Percentiles rank a stretch among this genome's conserved stretches.
Evolutionary conservation across 495 filamentous ascomycete species (phyloP).

Genomic region (Bryoglossum gracile): DNA sequence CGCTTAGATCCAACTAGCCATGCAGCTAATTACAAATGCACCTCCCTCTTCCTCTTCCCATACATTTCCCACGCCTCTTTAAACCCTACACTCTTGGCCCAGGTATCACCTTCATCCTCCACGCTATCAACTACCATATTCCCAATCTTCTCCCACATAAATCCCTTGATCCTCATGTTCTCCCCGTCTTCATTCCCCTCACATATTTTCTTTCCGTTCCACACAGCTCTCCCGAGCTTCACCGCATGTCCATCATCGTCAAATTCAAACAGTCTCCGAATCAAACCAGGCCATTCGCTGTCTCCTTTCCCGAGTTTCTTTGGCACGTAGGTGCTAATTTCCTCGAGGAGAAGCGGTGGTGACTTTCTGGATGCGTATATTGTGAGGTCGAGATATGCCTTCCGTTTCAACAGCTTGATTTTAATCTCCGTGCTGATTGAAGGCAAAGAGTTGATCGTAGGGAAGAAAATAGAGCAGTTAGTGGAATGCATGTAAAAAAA

Average conservation of each 20-base stretch:
- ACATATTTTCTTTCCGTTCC: slow-evolving; percentile 46
- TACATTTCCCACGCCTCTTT: slow-evolving; percentile 48
- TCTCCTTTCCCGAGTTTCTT: slow-evolving; percentile 6
- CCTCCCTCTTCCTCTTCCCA: slow-evolving; percentile 12
- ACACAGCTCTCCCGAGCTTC: slow-evolving; percentile 65
- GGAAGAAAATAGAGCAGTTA: slow-evolving; percentile 58
- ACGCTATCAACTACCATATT: slow-evolving; percentile 56
- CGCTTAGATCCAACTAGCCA: neutral
- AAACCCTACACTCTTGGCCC: slow-evolving; percentile 51
- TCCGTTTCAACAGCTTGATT: slow-evolving; percentile 57
- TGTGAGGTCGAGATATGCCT: slow-evolving; percentile 52
- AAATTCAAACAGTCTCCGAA: slow-evolving; percentile 44
- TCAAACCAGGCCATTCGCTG: slow-evolving; percentile 33
- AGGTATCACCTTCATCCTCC: slow-evolving; percentile 37
- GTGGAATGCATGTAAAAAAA: slow-evolving; percentile 74
- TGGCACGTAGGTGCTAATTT: slow-evolving; percentile 42
- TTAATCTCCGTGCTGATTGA: slow-evolving; percentile 40
- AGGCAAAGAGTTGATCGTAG: slow-evolving; percentile 37
- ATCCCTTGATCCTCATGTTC: slow-evolving; percentile 49
- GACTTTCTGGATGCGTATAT: slow-evolving; percentile 53
- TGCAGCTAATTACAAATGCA: slow-evolving; percentile 1
- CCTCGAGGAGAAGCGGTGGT: slow-evolving; percentile 44
- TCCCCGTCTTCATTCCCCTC: slow-evolving; percentile 36
- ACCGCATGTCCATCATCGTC: slow-evolving; percentile 72
- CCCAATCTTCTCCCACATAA: slow-evolving; percentile 64